Percentiles rank a stretch among this genome's conserved stretches.
Conservation (phyloP, 495 filamentous ascomycete species). For the Aspergillus conjunctus region DNA sequence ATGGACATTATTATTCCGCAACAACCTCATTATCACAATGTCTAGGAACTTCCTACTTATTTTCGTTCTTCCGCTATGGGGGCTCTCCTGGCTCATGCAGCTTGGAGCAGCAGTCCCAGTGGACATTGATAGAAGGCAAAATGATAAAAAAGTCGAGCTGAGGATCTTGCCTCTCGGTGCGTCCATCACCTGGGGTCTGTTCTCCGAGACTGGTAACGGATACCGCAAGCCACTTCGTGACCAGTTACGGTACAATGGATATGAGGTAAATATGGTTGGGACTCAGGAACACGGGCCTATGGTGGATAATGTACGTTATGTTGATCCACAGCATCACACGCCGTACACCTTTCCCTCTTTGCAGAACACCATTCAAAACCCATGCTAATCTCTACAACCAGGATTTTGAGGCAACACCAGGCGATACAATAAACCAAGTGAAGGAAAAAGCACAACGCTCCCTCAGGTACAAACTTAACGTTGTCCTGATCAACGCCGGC, state of each 20-base stretch:
- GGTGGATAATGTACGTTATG: conserved; percentile 12
- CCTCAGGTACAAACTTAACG: conserved; percentile 44
- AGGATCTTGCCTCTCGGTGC: conserved; percentile 14
- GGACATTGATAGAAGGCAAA: too few species aligned
- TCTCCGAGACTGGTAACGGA: background rate
- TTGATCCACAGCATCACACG: too few species aligned
- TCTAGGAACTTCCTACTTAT: too few species aligned
- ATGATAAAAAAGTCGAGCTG: too few species aligned
- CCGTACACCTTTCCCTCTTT: too few species aligned
- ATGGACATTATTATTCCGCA: too few species aligned
- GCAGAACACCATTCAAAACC: too few species aligned
- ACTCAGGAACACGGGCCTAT: background rate
- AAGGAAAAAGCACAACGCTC: conserved; percentile 31
- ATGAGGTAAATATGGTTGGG: conserved; percentile 15
- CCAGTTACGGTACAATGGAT: conserved; percentile 1
- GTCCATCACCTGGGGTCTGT: conserved; percentile 9
- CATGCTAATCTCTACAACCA: conserved; percentile 13
- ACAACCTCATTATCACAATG: too few species aligned
- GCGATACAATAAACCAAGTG: conserved; percentile 49
- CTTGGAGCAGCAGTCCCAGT: too few species aligned
- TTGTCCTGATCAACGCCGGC: conserved; percentile 51
- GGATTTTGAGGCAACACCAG: conserved; percentile 53
- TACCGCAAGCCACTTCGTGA: conserved; percentile 6
- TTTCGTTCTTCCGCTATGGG: too few species aligned
- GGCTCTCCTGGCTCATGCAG: too few species aligned